Evolutionary conservation across 1,139 yeast species (phyloP), one percentile per base, ranked within the genome.

Genomic region (Kluyveromyces marxianus): DNA sequence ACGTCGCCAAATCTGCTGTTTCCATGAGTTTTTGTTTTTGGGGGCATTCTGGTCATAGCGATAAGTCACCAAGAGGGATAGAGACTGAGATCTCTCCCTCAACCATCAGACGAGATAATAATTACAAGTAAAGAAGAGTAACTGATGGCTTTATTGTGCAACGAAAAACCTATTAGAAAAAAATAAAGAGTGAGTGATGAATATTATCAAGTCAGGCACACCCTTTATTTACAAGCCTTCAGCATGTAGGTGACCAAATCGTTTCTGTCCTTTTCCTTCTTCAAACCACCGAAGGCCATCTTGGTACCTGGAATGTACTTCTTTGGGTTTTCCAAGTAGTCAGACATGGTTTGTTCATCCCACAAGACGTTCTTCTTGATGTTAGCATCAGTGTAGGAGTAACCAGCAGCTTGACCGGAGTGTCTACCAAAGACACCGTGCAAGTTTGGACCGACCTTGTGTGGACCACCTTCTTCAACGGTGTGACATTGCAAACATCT

Each of bases 221-320:
- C 37, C 32, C 38, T 50, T 72, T 79, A 79, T 72, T 80, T 80
- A 70, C 87, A 74, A 58, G 96, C 95, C 54, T 71, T 70, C 61
- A 75, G 78, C 76, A 90, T 81, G 85, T 88, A 92, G 62, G 98
- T 79, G 65, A 92, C 74, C 71, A 92, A 77, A 71, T 92, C 97
- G 75, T 88, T 86, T 83, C 97, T 88, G 79, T 92, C 98, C 85
- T 89, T 92, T 59, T 90, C 82, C 82, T 92, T 92, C 92, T 92
- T 92, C 74, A 92, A 83, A 76, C 98, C 98, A 76, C 97, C 98
- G 66, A 92, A 92, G 58, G 98, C 98, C 98, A 92, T 92, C 84
- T 92, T 92, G 77, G 97, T 92, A 74, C 98, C 98, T 68, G 98
- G 98, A 63, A 92, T 89, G 78, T 89, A 92, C 79, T 92, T 92